Conservation (phyloP, 1,284 basidiomycete species). For the Termitomyces sp. region DNA sequence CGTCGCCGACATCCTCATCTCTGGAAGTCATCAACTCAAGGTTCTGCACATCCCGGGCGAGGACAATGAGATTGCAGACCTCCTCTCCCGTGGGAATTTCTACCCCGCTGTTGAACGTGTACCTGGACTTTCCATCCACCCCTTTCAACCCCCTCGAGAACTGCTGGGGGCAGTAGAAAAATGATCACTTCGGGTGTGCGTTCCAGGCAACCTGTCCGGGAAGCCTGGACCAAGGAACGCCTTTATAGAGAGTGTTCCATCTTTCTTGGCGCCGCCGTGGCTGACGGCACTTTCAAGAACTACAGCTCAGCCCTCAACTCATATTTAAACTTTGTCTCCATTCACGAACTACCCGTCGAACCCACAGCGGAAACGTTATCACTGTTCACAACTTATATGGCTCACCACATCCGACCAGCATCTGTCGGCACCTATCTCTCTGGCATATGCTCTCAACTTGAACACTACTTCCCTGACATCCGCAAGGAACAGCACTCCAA, state of each 20-base stretch:
- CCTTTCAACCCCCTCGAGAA: slow-evolving; percentile 4
- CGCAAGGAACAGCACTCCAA: not conserved
- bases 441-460: slow-evolving; percentile 14
- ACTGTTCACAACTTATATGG: slow-evolving; percentile 16
- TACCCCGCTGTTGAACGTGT: not conserved
- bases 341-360: slow-evolving; percentile 9
- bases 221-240: not conserved
- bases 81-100: not conserved
- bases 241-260: not conserved
- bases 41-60: slow-evolving; percentile 1
- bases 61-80: not conserved
- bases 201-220: not conserved
- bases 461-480: slow-evolving; percentile 14
- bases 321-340: slow-evolving; percentile 9
- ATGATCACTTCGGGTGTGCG: not conserved
- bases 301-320: slow-evolving; percentile 13
- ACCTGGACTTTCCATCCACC: not conserved
- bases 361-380: slow-evolving; percentile 14
- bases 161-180: slow-evolving; percentile 1
- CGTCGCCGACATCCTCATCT: not conserved
- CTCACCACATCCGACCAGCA: slow-evolving; percentile 15
- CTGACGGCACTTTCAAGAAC: not conserved
- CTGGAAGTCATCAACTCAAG: not conserved
- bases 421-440: slow-evolving; percentile 18
- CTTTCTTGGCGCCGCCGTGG: not conserved